These are phyloP conservation scores for Helianthus tuberosus DNA, from an alignment of 129 eudicot species.

Conservation along the genomic window DNA sequence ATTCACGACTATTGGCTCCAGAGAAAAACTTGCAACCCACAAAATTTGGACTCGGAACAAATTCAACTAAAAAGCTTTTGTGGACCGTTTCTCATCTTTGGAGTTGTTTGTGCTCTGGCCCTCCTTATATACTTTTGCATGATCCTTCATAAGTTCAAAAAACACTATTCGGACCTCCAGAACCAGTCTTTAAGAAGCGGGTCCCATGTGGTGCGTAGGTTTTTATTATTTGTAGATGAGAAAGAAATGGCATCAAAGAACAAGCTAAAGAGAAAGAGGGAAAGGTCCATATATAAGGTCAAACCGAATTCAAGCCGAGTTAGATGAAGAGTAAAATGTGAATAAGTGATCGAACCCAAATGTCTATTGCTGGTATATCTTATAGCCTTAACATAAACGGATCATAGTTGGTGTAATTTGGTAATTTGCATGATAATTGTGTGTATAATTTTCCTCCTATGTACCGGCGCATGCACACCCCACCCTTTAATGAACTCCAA, in stretches of 20 bases:
- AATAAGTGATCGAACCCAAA: not conserved
- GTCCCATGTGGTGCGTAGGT: conserved; percentile 48
- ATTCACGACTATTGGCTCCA: conserved; percentile 71
- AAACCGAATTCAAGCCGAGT: conserved; percentile 42
- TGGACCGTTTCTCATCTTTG: conserved; percentile 76
- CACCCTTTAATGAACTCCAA: too few relatives aligned
- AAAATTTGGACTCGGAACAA: conserved; percentile 48
- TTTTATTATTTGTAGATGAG: conserved; percentile 78
- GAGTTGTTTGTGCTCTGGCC: conserved; percentile 67
- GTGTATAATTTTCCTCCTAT: too few relatives aligned
- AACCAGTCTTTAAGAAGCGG: conserved; percentile 29
- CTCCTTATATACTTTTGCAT: conserved; percentile 47
- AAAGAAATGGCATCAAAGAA: conserved; percentile 55
- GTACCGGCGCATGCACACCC: too few relatives aligned
- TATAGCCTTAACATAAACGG: too few relatives aligned
- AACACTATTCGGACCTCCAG: conserved; percentile 29
- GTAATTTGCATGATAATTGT: not conserved
- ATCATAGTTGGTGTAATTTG: not conserved
- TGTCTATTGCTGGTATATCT: not conserved
- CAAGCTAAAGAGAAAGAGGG: conserved; percentile 64
- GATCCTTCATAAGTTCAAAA: conserved; percentile 46
- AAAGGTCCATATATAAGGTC: conserved; percentile 37
- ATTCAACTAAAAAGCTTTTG: conserved; percentile 67
- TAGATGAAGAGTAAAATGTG: conserved; percentile 19
- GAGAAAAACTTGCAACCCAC: conserved; percentile 36